Evolutionary conservation across 2,329 filamentous ascomycete species (phyloP), one percentile per base, ranked within the genome.

Genomic region (Camptophora hylomeconis): DNA sequence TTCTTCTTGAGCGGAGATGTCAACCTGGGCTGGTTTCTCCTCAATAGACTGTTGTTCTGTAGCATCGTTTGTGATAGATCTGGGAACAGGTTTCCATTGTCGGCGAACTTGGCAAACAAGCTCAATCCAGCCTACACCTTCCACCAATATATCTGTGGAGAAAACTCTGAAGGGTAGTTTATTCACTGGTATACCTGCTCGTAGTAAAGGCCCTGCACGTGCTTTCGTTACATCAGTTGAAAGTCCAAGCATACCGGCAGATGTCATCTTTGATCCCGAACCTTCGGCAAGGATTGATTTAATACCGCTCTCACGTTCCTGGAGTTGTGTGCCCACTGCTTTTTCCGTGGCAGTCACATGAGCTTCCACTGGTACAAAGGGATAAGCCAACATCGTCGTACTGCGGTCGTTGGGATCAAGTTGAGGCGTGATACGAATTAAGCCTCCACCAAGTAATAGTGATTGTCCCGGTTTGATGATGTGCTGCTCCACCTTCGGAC

Each of bases 51-150:
- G 28, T 20, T 14, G 15, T n/a, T 16, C 24, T 5, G 19, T 16
- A 35, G 26, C 24, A 28, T 36, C 34, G 30, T 45, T 51, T 25
- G 28, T 41, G 10, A 36, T 35, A 45, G 38, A 26, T 55, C 23
- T 20, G 24, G 12, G n/a, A 9, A 16, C 31, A 65, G 53, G 33
- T n/a, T n/a, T n/a, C n/a, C n/a, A n/a, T 46, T 55, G 67, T 10
- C 64, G 69, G 28, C 87, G 72, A 7, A 92, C 72, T 55, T 98
- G 87, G 3, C 76, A 76, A 1, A 75, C 75, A 21, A 98, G 54
- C 54, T 98, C 89, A 2, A 98, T 68, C 80, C 92, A 98, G 5
- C 89, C 89, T 15, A 84, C 77, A 2, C 89, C 84, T 51, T 95
- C 87, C 27, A 98, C 74, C 9, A 98, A 60, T 14, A 98, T 73